A percentile compares a stretch with the other conserved stretches of the same genome.
Evolutionary conservation across 768 basidiomycete genomes (phyloP).

Genomic region (Lentinus tigrinus): DNA sequence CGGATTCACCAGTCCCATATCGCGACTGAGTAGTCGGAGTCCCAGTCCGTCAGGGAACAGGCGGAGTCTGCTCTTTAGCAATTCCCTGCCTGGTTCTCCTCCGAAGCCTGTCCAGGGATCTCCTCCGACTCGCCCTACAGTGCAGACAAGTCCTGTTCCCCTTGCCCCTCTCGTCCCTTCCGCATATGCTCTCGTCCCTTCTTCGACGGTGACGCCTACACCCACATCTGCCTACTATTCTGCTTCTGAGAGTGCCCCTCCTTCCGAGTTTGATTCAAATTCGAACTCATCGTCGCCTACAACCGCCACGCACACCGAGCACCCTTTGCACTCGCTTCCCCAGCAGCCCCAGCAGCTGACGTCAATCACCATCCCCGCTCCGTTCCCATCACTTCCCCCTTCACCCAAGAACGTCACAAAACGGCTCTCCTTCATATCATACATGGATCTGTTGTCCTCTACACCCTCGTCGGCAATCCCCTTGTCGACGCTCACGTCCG

Average conservation of each 20-base stretch:
- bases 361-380: constrained; percentile 24
- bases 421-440: constrained; percentile 86
- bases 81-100: constrained; percentile 19
- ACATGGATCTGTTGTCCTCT: constrained; percentile 78
- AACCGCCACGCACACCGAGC: constrained; percentile 35
- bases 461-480: constrained; percentile 72
- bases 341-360: constrained; percentile 19
- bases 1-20: constrained; percentile 67
- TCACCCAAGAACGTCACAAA: constrained; percentile 56
- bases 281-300: constrained; percentile 38
- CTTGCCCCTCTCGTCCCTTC: background rate
- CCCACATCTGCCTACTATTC: constrained; percentile 53
- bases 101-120: constrained; percentile 16
- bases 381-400: constrained; percentile 35
- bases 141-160: constrained; percentile 24
- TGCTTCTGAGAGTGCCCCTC: constrained; percentile 26
- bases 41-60: constrained; percentile 55
- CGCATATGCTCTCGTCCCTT: background rate
- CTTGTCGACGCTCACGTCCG: constrained; percentile 70
- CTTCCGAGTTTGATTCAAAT: constrained; percentile 25
- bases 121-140: constrained; percentile 24
- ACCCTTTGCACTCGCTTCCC: constrained; percentile 25
- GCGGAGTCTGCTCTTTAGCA: constrained; percentile 35
- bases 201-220: constrained; percentile 27
- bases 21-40: constrained; percentile 59